Evolutionary conservation across 495 filamentous ascomycete species (phyloP).

Genomic region (Penicillium arizonense): DNA sequence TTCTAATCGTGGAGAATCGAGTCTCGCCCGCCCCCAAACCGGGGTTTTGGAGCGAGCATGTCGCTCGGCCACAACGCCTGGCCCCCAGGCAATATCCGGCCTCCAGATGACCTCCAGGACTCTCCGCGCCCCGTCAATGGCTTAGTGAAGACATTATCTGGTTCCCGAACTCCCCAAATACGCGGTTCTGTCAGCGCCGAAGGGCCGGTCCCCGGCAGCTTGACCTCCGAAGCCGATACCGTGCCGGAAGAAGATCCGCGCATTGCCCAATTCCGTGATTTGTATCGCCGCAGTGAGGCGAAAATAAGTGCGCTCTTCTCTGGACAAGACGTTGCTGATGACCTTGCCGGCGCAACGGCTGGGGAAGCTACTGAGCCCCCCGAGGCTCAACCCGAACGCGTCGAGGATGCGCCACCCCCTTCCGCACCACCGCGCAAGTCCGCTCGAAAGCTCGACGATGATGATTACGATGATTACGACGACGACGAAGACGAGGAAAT

Average conservation of each 20-base stretch:
- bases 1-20: constrained; percentile 47
- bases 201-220: constrained; percentile 43
- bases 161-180: constrained; percentile 49
- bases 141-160: constrained; percentile 41
- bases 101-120: constrained; percentile 46
- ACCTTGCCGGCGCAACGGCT: constrained; percentile 24
- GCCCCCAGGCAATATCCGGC: constrained; percentile 48
- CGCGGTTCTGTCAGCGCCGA: constrained; percentile 50
- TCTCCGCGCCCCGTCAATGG: constrained; percentile 47
- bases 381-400: constrained; percentile 32
- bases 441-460: constrained; percentile 74
- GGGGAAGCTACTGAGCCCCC: constrained; percentile 25
- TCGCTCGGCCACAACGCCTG: constrained; percentile 52
- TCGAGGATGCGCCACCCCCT: constrained; percentile 36
- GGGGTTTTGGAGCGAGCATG: constrained; percentile 53
- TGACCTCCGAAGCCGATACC: constrained; percentile 50
- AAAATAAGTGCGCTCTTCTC: constrained; percentile 60
- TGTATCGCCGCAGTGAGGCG: constrained; percentile 59
- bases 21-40: constrained; percentile 47
- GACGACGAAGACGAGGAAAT: constrained; percentile 79
- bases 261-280: constrained; percentile 57
- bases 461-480: constrained; percentile 79
- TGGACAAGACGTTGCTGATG: constrained; percentile 37
- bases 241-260: constrained; percentile 63
- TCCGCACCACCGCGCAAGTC: constrained; percentile 55